Base-by-base conservation (phyloP, 129 eudicot species). In the Artemisia annua region DNA sequence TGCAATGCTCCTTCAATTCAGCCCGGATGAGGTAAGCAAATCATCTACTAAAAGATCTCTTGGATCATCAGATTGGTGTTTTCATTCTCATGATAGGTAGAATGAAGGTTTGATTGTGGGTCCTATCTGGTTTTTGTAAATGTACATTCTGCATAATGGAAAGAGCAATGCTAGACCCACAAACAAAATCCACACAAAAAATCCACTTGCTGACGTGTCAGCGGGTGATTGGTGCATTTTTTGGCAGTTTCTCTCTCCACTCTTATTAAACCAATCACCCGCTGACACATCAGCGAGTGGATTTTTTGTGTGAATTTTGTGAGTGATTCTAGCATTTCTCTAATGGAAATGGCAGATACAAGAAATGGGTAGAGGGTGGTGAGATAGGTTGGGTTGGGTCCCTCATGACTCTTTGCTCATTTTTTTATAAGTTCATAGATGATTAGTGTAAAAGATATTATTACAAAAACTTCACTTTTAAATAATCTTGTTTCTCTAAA, bases 1-100 rank as follows among this genome's bases (percentile, higher is more conserved):
- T 50, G 99, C 94, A 17, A 95, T 88, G 97, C 97, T 95, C 58
- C 99, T 95, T 57, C 99, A 95, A 50, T 95, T 95, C 85, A 91
- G 97, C 79, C 99, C 99, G 7, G 99, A 95, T 44, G 99, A 95
- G 99, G 99, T 95, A 74, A 84, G 82, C 46, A 71, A 63, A 24
- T 30, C 11, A 19, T 78, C 11, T 68, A 13, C 52, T 50, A 7
- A 62, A 62, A 28, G 17, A 16, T 62, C 22, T 61, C 22, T 43
- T 60, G 35, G 12, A 72, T 11, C 20, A 72, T 60, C 15, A 56
- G 49, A 19, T 48, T 44, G 3, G n/a, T 26, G 11, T 66, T 70
- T 56, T 18, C 4, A 7, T 64, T 57, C 13, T n/a, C 54, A 71
- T 11, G 3, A 26, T 43, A 44, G 46, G 26, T 44, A 71, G 55